Evolutionary conservation across 345 rosid species (phyloP).

Genomic region (Cochlearia excelsa): DNA sequence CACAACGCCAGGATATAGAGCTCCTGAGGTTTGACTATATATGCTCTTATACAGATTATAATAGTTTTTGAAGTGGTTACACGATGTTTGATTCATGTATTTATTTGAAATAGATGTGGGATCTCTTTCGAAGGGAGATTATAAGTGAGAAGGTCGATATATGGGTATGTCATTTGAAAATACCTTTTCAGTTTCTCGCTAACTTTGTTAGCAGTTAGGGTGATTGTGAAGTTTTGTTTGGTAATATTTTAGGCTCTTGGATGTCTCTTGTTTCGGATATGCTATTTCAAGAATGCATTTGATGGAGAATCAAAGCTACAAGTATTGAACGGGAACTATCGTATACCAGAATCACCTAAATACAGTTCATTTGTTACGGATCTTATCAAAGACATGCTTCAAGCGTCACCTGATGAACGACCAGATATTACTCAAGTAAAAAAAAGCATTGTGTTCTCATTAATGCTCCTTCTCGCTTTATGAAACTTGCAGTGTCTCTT

Average conservation of each 20-base stretch:
- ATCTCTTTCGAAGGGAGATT: slow-evolving; percentile 78
- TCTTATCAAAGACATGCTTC: slow-evolving; percentile 85
- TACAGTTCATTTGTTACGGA: slow-evolving; percentile 61
- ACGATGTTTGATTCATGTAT: slow-evolving; percentile 32
- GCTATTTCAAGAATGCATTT: slow-evolving; percentile 91
- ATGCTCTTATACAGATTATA: slow-evolving; percentile 28
- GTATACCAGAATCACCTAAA: slow-evolving; percentile 78
- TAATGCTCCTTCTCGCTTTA: slow-evolving; percentile 53
- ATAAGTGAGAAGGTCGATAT: slow-evolving; percentile 95
- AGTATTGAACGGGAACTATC: slow-evolving; percentile 87
- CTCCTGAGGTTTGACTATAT: slow-evolving; percentile 78
- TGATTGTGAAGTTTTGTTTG: slow-evolving; percentile 23
- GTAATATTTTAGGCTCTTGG: slow-evolving; percentile 76
- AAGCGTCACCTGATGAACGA: slow-evolving; percentile 85
- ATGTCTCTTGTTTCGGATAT: slow-evolving; percentile 89
- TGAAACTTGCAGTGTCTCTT: slow-evolving; percentile 56
- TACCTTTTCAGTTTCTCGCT: slow-evolving; percentile 4
- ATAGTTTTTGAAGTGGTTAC: slow-evolving; percentile 25
- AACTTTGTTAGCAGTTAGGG: neutral
- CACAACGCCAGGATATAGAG: slow-evolving; percentile 96
- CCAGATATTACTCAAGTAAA: slow-evolving; percentile 94
- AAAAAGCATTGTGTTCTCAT: slow-evolving; percentile 68
- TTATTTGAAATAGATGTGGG: slow-evolving; percentile 85
- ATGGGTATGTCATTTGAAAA: slow-evolving; percentile 66
- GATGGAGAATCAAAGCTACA: slow-evolving; percentile 99